Percentiles rank a stretch among this genome's conserved stretches.
Evolutionary conservation across 306 rosid genomes (phyloP).

Genomic region (Castanea crenata): DNA sequence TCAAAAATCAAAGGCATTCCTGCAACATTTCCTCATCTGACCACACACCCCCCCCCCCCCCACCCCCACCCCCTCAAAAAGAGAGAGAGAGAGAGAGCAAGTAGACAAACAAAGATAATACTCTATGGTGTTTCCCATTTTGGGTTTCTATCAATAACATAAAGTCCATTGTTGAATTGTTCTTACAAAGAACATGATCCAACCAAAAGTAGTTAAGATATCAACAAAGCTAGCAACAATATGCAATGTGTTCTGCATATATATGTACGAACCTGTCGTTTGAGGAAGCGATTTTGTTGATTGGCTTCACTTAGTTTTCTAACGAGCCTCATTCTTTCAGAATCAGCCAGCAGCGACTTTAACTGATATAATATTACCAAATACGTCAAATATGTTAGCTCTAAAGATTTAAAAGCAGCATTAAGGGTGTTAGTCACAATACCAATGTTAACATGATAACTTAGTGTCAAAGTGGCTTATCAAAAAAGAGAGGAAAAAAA

Average conservation of each 20-base stretch:
- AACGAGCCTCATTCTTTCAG: slow-evolving; percentile 59
- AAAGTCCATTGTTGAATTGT: slow-evolving; percentile 1
- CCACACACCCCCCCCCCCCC: too few relatives aligned
- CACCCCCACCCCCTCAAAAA: not conserved
- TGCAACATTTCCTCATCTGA: not conserved
- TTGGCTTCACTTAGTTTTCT: slow-evolving; percentile 93
- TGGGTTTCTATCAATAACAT: not conserved
- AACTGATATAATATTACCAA: slow-evolving; percentile 42
- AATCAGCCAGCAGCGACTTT: slow-evolving; percentile 61
- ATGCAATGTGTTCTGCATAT: slow-evolving; percentile 8
- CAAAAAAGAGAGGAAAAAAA: too few relatives aligned
- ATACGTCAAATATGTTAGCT: not conserved
- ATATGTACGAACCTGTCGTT: slow-evolving; percentile 70
- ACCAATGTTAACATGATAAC: not conserved
- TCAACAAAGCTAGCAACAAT: slow-evolving; percentile 1
- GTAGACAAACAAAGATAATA: not conserved
- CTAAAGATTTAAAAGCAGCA: slow-evolving; percentile 1
- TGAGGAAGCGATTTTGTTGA: slow-evolving; percentile 85
- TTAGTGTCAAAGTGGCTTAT: too few relatives aligned
- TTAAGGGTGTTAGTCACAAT: not conserved
- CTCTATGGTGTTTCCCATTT: not conserved
- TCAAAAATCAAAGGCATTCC: not conserved
- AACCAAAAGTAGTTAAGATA: not conserved
- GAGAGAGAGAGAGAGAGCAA: not conserved
- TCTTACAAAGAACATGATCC: slow-evolving; percentile 10